These are phyloP conservation scores for Rhynchosporium secalis DNA, from an alignment of 2,329 filamentous ascomycete species.

Conservation along the genomic window DNA sequence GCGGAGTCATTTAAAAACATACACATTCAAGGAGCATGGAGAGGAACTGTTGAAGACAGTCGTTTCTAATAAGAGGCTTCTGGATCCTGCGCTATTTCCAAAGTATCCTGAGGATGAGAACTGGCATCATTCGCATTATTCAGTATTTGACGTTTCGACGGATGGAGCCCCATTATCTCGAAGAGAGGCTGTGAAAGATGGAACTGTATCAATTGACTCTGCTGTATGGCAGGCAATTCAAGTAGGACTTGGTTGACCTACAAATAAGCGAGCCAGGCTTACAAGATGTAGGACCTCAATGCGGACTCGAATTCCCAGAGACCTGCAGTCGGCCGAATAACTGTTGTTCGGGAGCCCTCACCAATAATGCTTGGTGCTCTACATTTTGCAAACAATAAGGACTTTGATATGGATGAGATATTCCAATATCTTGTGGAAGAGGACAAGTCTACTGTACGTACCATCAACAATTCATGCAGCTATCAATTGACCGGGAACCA, in stretches of 20 bases:
- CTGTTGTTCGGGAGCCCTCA: slow-evolving; percentile 59
- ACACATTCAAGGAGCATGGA: slow-evolving; percentile 45
- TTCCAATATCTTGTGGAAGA: slow-evolving; percentile 55
- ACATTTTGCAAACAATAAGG: slow-evolving; percentile 56
- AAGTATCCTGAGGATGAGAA: slow-evolving; percentile 27
- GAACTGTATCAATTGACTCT: slow-evolving; percentile 31
- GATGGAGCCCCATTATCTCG: slow-evolving; percentile 34
- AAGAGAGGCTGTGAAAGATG: slow-evolving; percentile 25
- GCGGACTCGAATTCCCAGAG: slow-evolving; percentile 24
- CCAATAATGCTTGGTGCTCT: slow-evolving; percentile 60
- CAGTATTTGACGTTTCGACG: slow-evolving; percentile 34
- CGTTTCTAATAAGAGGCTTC: slow-evolving; percentile 26
- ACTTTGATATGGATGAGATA: slow-evolving; percentile 64
- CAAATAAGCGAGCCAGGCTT: slow-evolving; percentile 1
- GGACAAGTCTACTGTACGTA: slow-evolving; percentile 43
- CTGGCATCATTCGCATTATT: slow-evolving; percentile 34
- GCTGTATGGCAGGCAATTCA: slow-evolving; percentile 34
- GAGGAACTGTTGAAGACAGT: slow-evolving; percentile 43
- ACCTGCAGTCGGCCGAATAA: slow-evolving; percentile 32
- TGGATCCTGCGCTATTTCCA: slow-evolving; percentile 28
- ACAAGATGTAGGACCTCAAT: slow-evolving; percentile 31
- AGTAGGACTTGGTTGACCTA: slow-evolving; percentile 15
- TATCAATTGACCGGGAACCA: neutral
- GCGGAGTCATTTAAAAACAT: slow-evolving; percentile 46
- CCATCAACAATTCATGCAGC: slow-evolving; percentile 34